phyloP scores from a whole-genome alignment of 2,329 filamentous ascomycete species.

The Capronia epimyces region DNA sequence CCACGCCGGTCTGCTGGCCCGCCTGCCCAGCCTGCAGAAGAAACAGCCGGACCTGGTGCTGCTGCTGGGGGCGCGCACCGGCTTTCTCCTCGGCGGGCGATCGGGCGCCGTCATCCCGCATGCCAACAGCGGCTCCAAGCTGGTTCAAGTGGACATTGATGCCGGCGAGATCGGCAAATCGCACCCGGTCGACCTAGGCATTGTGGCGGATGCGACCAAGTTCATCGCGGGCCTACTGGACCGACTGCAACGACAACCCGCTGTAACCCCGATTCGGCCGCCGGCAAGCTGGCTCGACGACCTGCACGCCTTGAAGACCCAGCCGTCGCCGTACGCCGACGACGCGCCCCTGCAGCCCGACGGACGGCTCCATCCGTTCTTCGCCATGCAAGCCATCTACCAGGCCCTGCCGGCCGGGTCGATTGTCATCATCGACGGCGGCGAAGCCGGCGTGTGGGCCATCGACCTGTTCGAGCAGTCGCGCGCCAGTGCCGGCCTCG shows the following conservation, averaged over 20 bases:
- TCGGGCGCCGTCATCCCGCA: slow-evolving; percentile 38
- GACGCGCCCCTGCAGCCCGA: slow-evolving; percentile 29
- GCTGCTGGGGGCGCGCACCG: slow-evolving; percentile 40
- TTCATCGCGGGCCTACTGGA: slow-evolving; percentile 32
- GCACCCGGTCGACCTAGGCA: slow-evolving; percentile 38
- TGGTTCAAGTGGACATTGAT: slow-evolving; percentile 43
- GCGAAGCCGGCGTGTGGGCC: slow-evolving; percentile 37
- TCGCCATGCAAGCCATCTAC: slow-evolving; percentile 38
- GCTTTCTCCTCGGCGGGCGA: slow-evolving; percentile 39
- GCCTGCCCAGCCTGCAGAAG: slow-evolving; percentile 30
- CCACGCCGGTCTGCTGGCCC: slow-evolving; percentile 34
- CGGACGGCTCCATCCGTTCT: slow-evolving; percentile 41
- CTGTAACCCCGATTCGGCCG: slow-evolving; percentile 8
- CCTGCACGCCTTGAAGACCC: slow-evolving; percentile 19
- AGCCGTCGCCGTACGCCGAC: slow-evolving; percentile 25
- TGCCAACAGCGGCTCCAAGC: slow-evolving; percentile 34
- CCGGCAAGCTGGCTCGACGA: slow-evolving; percentile 22
- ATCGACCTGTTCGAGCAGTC: slow-evolving; percentile 31
- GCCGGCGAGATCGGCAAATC: slow-evolving; percentile 42
- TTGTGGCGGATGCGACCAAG: slow-evolving; percentile 38
- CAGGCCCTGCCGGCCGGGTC: slow-evolving; percentile 33
- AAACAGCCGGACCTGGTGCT: slow-evolving; percentile 40
- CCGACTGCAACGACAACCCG: slow-evolving; percentile 19
- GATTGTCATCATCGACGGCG: slow-evolving; percentile 42
- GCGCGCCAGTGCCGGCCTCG: slow-evolving; percentile 19